These are phyloP conservation scores for Lenwebbia sp. DNA, from an alignment of 345 rosid species.

Conservation along the genomic window DNA sequence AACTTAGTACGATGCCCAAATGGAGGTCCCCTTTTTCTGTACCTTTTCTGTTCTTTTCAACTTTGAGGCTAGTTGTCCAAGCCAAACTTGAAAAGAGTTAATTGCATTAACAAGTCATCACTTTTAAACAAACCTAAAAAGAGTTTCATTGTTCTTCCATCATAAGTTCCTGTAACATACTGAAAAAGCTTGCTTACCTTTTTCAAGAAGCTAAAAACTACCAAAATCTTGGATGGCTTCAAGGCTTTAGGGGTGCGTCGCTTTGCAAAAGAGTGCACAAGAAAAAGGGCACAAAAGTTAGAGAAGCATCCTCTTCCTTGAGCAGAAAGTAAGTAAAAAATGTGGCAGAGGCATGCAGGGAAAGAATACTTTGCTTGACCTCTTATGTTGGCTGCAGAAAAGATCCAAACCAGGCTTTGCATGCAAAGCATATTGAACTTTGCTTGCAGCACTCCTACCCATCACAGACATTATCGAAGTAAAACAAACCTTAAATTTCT, in stretches of 20 bases:
- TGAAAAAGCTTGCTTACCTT: neutral
- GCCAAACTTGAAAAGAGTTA: neutral
- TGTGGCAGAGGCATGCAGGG: neutral
- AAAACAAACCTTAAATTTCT: neutral
- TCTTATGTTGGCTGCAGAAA: neutral
- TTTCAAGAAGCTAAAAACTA: neutral
- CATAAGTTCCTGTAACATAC: neutral
- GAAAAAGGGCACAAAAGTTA: neutral
- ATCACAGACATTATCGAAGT: neutral
- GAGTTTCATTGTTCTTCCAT: neutral
- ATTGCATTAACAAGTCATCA: neutral
- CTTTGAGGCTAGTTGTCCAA: neutral
- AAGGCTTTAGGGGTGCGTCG: neutral
- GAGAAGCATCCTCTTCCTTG: neutral
- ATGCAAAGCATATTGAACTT: constrained; percentile 31
- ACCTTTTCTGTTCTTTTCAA: neutral
- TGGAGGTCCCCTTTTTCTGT: neutral
- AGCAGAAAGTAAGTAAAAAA: neutral
- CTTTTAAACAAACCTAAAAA: neutral
- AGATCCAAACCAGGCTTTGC: constrained; percentile 11
- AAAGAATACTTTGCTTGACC: constrained; percentile 26
- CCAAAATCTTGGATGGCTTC: neutral
- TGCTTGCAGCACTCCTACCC: constrained; percentile 3
- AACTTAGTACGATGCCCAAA: neutral
- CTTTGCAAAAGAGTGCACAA: neutral